Evolutionary conservation across 2,329 filamentous ascomycete species (phyloP).

Genomic region (Rugonectria rugulosa): DNA sequence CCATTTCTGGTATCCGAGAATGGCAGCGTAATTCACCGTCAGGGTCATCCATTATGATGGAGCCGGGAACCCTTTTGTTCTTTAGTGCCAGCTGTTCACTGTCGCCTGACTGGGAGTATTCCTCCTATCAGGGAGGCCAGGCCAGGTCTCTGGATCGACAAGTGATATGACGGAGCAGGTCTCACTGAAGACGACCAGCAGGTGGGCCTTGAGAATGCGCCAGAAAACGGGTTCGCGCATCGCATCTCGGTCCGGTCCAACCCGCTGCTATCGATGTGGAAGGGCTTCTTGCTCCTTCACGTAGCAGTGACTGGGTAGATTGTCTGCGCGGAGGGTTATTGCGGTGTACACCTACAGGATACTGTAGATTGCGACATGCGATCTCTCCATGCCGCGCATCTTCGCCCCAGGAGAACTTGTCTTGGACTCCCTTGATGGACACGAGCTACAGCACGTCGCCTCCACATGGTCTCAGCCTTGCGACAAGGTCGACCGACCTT

Average conservation of each 20-base stretch:
- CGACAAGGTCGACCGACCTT: neutral
- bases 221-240: constrained; percentile 17
- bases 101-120: neutral
- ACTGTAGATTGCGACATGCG: constrained; percentile 13
- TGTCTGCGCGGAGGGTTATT: constrained; percentile 3
- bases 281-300: constrained; percentile 10
- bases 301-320: constrained; percentile 5
- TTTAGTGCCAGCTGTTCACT: constrained; percentile 3
- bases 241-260: constrained; percentile 15
- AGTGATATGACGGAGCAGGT: neutral
- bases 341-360: neutral
- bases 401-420: neutral
- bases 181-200: neutral
- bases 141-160: no score
- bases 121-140: no score
- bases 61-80: neutral
- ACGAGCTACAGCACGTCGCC: constrained; percentile 1
- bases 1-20: constrained; percentile 29
- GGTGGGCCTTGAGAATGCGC: constrained; percentile 12
- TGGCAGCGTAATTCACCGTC: constrained; percentile 26
- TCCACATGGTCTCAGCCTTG: constrained; percentile 7
- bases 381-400: constrained; percentile 25
- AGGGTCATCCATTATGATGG: constrained; percentile 19
- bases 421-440: constrained; percentile 24
- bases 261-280: constrained; percentile 23